Evolutionary conservation across 768 basidiomycete species (phyloP), one percentile per base, ranked within the genome.

Genomic region (Lactifluus subvellereus): DNA sequence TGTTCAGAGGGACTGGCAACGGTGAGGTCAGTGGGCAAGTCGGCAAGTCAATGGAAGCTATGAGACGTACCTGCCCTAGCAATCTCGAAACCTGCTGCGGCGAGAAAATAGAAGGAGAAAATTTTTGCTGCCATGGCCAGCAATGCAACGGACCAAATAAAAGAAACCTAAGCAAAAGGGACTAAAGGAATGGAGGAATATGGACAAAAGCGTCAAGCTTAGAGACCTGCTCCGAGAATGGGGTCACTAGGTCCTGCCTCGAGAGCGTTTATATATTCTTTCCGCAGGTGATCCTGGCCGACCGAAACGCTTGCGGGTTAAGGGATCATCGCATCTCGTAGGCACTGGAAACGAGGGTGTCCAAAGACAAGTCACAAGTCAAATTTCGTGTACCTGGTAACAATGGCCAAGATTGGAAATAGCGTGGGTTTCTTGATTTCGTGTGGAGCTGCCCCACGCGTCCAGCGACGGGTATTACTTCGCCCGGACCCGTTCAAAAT

Each of bases 101-200:
- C 54, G 45, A 64, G 48, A 47, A 64, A n/a, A 45, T 60, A 64
- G 1, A 64, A 14, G 6, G 54, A 51, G 48, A 60, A 37, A 43
- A 64, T 48, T 50, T 64, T 64, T 45, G 42, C 47, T 16, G 54
- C 40, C 62, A 56, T 64, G 58, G 6, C 59, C 42, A 16, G 59
- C 59, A 60, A 55, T 60, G 54, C 32, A 54, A 55, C 47, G 54
- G 38, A 45, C 6, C 9, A 52, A 50, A 38, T 45, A 40, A 51
- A 54, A 58, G 38, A 35, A 59, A 43, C 14, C 32, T 9, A 56
- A 52, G 38, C 20, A 14, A 18, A 54, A 22, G 16, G 14, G 40
- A 54, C 48, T 27, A 18, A 37, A 51, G 32, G 27, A 45, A 40
- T 6, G 27, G 16, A 52, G 18, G 33, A 45, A 43, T 20, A 53